Conservation (phyloP, 192 early-diverging fungal genomes). For the Entomortierella beljakovae region DNA sequence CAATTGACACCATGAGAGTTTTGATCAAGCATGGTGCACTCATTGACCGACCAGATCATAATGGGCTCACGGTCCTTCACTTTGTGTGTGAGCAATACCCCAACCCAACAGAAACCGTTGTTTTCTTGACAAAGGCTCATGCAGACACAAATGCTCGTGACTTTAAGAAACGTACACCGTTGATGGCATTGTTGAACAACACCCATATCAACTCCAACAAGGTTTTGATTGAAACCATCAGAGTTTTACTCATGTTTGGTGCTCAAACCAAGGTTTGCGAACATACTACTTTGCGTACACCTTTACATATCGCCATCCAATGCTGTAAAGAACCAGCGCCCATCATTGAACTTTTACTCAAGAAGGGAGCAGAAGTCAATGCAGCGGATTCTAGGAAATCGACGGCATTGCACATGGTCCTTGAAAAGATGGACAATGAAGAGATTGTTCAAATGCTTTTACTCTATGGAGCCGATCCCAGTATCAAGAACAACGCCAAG, state of each 20-base stretch:
- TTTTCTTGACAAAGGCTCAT: constrained; percentile 40
- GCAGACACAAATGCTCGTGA: constrained; percentile 49
- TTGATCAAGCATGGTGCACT: constrained; percentile 31
- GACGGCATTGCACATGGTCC: constrained; percentile 48
- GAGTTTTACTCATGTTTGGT: constrained; percentile 50
- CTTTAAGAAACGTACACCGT: constrained; percentile 47
- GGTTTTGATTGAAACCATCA: constrained; percentile 38
- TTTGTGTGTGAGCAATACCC: constrained; percentile 49
- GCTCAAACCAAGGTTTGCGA: constrained; percentile 38
- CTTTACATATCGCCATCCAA: constrained; percentile 43
- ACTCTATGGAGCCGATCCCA: constrained; percentile 50
- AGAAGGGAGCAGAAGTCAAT: constrained; percentile 52
- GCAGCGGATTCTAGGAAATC: constrained; percentile 28
- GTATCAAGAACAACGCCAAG: constrained; percentile 45
- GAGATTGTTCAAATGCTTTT: constrained; percentile 53
- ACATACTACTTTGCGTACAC: constrained; percentile 31
- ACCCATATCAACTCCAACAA: constrained; percentile 38
- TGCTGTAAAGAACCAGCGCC: constrained; percentile 43
- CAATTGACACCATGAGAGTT: constrained; percentile 45
- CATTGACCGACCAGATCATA: constrained; percentile 32
- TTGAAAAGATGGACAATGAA: constrained; percentile 48
- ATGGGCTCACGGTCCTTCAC: constrained; percentile 43
- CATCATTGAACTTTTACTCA: constrained; percentile 43
- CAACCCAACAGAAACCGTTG: constrained; percentile 37
- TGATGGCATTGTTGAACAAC: constrained; percentile 39